phyloP scores from a whole-genome alignment of 495 filamentous ascomycete genomes.

The Staphylotrichum longicolle region DNA sequence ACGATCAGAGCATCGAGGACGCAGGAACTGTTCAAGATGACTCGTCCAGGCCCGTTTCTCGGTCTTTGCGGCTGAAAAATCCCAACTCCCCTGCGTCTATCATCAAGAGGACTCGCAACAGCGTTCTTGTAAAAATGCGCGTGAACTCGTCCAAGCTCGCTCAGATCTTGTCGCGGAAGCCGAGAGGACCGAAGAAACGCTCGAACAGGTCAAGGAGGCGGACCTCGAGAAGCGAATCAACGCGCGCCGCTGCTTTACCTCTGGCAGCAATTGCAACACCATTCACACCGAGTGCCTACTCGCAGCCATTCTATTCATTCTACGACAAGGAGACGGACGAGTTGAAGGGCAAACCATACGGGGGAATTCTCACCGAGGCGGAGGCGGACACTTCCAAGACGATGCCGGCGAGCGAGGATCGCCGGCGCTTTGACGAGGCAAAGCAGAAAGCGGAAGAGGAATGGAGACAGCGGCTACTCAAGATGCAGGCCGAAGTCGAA shows the following conservation, averaged over 20 bases:
- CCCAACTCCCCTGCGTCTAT: constrained; percentile 27
- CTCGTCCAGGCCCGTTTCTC: constrained; percentile 37
- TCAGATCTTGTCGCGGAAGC: constrained; percentile 54
- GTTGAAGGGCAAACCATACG: constrained; percentile 88
- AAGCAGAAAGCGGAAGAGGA: constrained; percentile 86
- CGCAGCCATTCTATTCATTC: constrained; percentile 75
- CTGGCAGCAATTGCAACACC: constrained; percentile 38
- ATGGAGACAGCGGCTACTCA: constrained; percentile 63
- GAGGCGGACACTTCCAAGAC: constrained; percentile 92
- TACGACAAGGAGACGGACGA: constrained; percentile 87
- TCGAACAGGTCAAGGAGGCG: constrained; percentile 25
- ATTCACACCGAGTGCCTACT: constrained; percentile 56
- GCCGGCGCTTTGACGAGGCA: constrained; percentile 81
- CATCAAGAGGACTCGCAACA: constrained; percentile 41
- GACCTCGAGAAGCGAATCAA: constrained; percentile 22
- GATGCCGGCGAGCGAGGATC: constrained; percentile 72
- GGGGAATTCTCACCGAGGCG: constrained; percentile 81
- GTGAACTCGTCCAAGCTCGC: constrained; percentile 58
- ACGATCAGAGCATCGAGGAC: constrained; percentile 37
- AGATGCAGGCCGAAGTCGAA: constrained; percentile 47
- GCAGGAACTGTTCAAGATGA: constrained; percentile 30
- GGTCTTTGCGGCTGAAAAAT: constrained; percentile 44
- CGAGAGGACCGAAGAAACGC: constrained; percentile 51
- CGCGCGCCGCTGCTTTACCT: constrained; percentile 9
- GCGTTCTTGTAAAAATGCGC: constrained; percentile 49